phyloP scores from a whole-genome alignment of 441 rosid genomes.

The Pelargonium citronellum region DNA sequence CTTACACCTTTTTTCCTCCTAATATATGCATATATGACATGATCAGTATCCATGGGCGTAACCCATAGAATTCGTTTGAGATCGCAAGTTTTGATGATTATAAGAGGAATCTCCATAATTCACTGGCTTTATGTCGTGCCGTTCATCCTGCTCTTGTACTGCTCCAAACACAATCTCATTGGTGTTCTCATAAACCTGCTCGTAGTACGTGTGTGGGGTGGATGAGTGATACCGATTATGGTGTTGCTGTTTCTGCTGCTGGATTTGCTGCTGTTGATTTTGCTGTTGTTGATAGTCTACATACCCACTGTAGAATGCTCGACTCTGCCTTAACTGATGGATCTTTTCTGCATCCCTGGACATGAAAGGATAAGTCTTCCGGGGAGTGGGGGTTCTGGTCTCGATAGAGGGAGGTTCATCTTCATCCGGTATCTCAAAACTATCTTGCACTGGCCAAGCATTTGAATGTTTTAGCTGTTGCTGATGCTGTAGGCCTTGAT shows the following conservation, averaged over 20 bases:
- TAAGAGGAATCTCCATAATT: slow-evolving; percentile 43
- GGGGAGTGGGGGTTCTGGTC: slow-evolving; percentile 70
- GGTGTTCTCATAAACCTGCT: slow-evolving; percentile 67
- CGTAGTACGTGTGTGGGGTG: slow-evolving; percentile 62
- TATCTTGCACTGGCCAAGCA: slow-evolving; percentile 85
- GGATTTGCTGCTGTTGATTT: slow-evolving; percentile 8
- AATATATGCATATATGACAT: background rate
- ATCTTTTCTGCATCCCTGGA: slow-evolving; percentile 82
- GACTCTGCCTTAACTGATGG: slow-evolving; percentile 80
- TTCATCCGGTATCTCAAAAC: slow-evolving; percentile 78
- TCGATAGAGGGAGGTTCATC: slow-evolving; percentile 86
- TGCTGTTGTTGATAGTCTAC: slow-evolving; percentile 46
- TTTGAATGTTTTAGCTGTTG: slow-evolving; percentile 34
- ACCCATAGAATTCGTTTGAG: slow-evolving; percentile 36
- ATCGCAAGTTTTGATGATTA: slow-evolving; percentile 44
- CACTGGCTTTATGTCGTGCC: slow-evolving; percentile 44
- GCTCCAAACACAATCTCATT: slow-evolving; percentile 83
- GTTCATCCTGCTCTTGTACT: slow-evolving; percentile 59
- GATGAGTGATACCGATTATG: slow-evolving; percentile 67
- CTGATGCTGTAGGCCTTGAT: slow-evolving; percentile 27
- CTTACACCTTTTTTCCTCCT: too few species aligned
- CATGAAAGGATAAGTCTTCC: slow-evolving; percentile 87
- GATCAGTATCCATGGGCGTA: slow-evolving; percentile 45
- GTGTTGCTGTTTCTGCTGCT: slow-evolving; percentile 46
- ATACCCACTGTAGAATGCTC: slow-evolving; percentile 58